Evolutionary conservation across 441 rosid genomes (phyloP).

Genomic region (Viola pubescens): DNA sequence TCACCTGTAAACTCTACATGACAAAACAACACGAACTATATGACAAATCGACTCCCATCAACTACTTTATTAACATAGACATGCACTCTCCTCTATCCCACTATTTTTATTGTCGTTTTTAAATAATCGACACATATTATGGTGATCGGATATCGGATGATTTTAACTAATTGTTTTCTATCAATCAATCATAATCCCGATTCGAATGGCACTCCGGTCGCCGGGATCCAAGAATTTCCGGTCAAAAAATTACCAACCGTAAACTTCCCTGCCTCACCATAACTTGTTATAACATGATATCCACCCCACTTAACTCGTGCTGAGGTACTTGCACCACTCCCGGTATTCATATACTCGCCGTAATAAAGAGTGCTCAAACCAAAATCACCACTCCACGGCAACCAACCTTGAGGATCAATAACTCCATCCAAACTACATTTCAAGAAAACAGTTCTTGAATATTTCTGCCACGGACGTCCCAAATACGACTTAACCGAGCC

Average conservation of each 20-base stretch:
- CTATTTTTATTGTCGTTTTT: neutral
- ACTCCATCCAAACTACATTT: slow-evolving; percentile 41
- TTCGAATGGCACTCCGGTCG: slow-evolving; percentile 52
- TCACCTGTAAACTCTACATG: neutral
- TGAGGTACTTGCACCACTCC: slow-evolving; percentile 46
- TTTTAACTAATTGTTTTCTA: too few species aligned
- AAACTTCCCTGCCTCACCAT: slow-evolving; percentile 40
- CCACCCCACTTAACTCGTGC: slow-evolving; percentile 81
- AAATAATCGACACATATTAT: neutral
- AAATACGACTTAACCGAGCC: slow-evolving; percentile 51
- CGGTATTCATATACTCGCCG: slow-evolving; percentile 67
- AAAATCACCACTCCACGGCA: slow-evolving; percentile 57
- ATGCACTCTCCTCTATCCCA: neutral
- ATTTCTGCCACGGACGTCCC: slow-evolving; percentile 84
- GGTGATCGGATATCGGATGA: too few species aligned
- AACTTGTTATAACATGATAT: slow-evolving; percentile 39
- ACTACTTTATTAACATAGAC: neutral
- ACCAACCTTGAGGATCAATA: slow-evolving; percentile 76
- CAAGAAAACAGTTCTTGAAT: slow-evolving; percentile 66
- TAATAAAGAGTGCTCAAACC: slow-evolving; percentile 59
- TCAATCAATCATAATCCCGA: slow-evolving; percentile 28
- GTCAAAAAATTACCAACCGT: slow-evolving; percentile 54
- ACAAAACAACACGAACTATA: neutral
- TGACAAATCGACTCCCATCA: neutral
- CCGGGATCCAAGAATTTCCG: slow-evolving; percentile 66